Evolutionary conservation across 768 basidiomycete species (phyloP), one percentile per base, ranked within the genome.

Genomic region (Leccinum longicurvipes): DNA sequence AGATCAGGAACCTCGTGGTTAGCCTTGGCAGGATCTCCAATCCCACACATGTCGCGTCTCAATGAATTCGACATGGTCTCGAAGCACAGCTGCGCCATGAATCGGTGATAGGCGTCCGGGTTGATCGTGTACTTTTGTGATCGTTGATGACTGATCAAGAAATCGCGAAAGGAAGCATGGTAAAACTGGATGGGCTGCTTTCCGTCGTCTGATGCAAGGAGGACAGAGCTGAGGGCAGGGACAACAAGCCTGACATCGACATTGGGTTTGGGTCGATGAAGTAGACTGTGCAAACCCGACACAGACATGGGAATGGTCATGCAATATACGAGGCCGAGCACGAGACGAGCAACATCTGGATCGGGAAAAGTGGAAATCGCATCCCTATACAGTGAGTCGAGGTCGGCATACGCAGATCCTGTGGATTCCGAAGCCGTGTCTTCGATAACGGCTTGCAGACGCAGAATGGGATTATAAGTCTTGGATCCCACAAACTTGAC

Each of bases 401-500:
- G 42, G 5, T 64, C 62, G 21, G 58, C 34, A 34, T 60, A 64
- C 7, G 56, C 49, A 32, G 61, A 48, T 31, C 47, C 47, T 28
- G 12, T 52, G 45, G 21, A 47, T 29, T 47, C 45, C 29, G 14
- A 55, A 46, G 50, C 9, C 44, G n/a, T 57, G 14, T 59, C 62
- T 8, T 56, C 57, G 28, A 63, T 25, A 15, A 59, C 47, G 7
- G 48, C 53, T 51, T 60, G 57, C 24, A 63, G 58, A 25, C 62
- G 58, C n/a, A 47, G 17, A 19, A 51, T n/a, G 21, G 62, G 63
- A 47, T 64, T 57, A 45, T 66, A 60, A 3, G 62, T 50, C 23
- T 54, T 47, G n/a, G 55, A 57, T 21, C 60, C 66, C 8, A 70
- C 59, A 41, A 65, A 70, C 45, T 65, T 65, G 48, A 66, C 51